Base-by-base conservation (phyloP, 768 basidiomycete genomes). In the Agaricus subrufescens region DNA sequence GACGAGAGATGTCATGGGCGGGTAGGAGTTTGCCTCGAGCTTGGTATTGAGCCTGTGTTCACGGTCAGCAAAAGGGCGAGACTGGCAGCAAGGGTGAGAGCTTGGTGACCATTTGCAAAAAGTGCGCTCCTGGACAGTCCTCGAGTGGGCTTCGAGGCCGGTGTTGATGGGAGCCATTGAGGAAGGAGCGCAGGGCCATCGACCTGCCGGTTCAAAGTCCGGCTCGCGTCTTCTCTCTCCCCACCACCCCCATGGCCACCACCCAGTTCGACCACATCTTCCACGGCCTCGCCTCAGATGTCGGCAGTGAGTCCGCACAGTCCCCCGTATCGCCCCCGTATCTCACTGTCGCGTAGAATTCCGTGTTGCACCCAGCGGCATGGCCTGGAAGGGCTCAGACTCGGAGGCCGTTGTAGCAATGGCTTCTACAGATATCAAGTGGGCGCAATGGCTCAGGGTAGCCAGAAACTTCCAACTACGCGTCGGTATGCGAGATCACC, bases 361-460 rank as follows among this genome's bases (percentile, higher is more conserved):
- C 59, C 93, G 97, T 61, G 79, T 99, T 62, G 94, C 94, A 10
- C 66, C 79, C 46, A 90, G 86, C 62, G 97, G 97, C 45, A 86
- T 98, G 76, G 97, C 93, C 4, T 98, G 97, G 97, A 98, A 87
- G 60, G 88, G 83, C 43, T 80, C 82, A 46, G 89, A 91, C 15
- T 78, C 75, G 12, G 84, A 86, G 43, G 72, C 74, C 3, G 80
- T 86, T 42, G 76, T 77, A 11, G 84, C 88, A 10, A 77, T 95
- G 56, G 75, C 84, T 11, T 78, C 83, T 2, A 72, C 69, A 26
- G 87, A 92, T 63, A 88, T 97, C 61, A 94, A 91, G 70, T 93
- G 88, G 85, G 85, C 83, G 0, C 88, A 91, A 62, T 96, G 94
- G 94, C 75, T 92, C 27, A 85, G 94, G 46, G 95, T 97, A 30